Base-by-base conservation (phyloP, 441 rosid species). In the Erysimum pusillum region DNA sequence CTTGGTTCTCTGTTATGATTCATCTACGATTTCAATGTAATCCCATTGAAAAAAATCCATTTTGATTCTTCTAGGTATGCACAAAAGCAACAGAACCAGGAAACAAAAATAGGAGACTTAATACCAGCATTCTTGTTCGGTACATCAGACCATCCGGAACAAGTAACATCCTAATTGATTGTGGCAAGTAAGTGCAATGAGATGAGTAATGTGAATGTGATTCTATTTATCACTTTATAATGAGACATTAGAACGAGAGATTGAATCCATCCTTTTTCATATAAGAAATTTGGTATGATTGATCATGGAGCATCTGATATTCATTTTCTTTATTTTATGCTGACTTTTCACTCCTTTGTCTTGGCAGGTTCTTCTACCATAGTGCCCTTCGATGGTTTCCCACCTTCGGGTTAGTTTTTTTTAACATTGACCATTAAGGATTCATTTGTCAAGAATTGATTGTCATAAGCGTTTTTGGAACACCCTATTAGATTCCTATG, bases 371-470 rank as follows among this genome's bases (percentile, higher is more conserved):
- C 82, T 92, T 94, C 86, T 94, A 92, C 85, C 98, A 94, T 56
- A 90, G 99, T 79, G 96, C 96, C 61, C 91, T 94, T 76, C 83
- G 59, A 69, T 94, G 96, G 96, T 94, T 94, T 79, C 97, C 96
- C 51, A 76, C 83, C 67, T 89, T 71, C 28, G 97, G 97, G 97
- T 89, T 73, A 86, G 98, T 84, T 62, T 71, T 57, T 57, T 35
- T 68, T 35, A 12, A 35, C 53, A 9, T 65, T n/a, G 28, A 56
- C 65, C 53, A 54, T 18, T 9, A 53, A 74, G 51, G 53, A 28
- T 58, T 56, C 51, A 12, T 15, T 15, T 36, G 18, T 35, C n/a
- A 22, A 44, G 45, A 14, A 13, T 12, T 14, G 25, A 63, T 36
- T 54, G 22, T 57, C 18, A 18, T 48, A 14, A 54, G 9, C 48